A percentile compares a stretch with the other conserved stretches of the same genome.
These are phyloP conservation scores for Nemania sp. DNA, from an alignment of 2,329 filamentous ascomycete genomes.

Conservation along the genomic window DNA sequence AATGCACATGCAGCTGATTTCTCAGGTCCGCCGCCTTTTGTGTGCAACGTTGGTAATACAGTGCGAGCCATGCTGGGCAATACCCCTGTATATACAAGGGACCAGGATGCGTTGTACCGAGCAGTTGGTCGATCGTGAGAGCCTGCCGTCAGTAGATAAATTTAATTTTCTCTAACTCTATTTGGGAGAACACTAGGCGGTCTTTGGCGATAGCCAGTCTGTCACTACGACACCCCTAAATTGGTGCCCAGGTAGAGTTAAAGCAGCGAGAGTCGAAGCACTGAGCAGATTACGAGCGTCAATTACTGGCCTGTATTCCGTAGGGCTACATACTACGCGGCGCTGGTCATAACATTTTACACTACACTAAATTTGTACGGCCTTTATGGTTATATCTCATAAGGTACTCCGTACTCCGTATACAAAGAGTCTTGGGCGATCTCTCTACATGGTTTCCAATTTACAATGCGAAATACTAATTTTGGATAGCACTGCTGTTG, in stretches of 20 bases:
- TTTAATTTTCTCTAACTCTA: slow-evolving; percentile 7
- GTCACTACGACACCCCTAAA: no score
- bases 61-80: no score
- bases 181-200: background rate
- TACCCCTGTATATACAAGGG: background rate
- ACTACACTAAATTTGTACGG: background rate
- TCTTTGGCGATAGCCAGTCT: background rate
- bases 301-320: background rate
- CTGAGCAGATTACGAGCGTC: no score
- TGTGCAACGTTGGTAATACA: slow-evolving; percentile 30
- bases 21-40: slow-evolving; percentile 33
- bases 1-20: slow-evolving; percentile 28
- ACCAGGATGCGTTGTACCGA: slow-evolving; percentile 10
- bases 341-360: background rate
- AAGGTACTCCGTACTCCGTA: no score
- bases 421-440: no score
- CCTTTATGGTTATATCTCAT: no score
- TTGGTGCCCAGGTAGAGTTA: slow-evolving; percentile 3
- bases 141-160: background rate
- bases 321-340: no score
- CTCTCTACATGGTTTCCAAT: no score
- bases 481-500: no score
- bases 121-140: slow-evolving; percentile 17
- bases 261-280: slow-evolving; percentile 19
- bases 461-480: no score